Base-by-base conservation (phyloP, 2,329 filamentous ascomycete genomes). In the Exophiala sp. region DNA sequence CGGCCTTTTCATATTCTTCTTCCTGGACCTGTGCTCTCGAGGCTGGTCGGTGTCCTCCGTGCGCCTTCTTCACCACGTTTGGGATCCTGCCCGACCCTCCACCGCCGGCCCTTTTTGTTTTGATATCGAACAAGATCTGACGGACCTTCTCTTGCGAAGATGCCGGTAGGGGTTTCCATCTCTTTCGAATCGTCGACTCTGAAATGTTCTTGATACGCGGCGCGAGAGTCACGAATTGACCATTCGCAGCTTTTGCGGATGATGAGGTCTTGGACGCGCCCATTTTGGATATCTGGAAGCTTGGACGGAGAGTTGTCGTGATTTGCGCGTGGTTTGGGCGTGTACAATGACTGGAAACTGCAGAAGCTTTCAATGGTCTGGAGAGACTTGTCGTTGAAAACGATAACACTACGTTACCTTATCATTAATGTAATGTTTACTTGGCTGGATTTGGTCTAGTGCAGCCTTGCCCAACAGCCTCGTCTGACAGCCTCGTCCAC, bases 101-200 rank as follows among this genome's bases (percentile, higher is more conserved):
- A 5, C 29, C 51, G 16, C 53, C 51, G 34, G 43, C 45, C 3
- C 54, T 39, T 38, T 51, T 53, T 19, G 69, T 63, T 49, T 72
- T 69, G 9, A 72, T 57, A 10, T 67, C 62, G 22, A 64, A 63
- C 41, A 73, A 69, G 55, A 73, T 64, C 32, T 67, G 68, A 29
- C 65, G 64, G 39, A 73, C 62, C 45, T 67, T 70, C 32, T 69
- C 68, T 56, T 72, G 70, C 2, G 65, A 65, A 1, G 67, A 62
- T 23, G 69, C 67, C 1, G 70, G 67, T 2, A 73, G 63, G 3
- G 70, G 68, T 10, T 66, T 64, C 70, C 70, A 73, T 66, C 72
- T 72, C 32, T 68, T 65, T 43, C 70, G 70, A 58, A 73, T 70
- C 7, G 68, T 70, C 40, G 64, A 62, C 53, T 72, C 67, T 7